Evolutionary conservation across 202 grass and related monocot species (phyloP), one percentile per base, ranked within the genome.

Genomic region (Zizania palustris): DNA sequence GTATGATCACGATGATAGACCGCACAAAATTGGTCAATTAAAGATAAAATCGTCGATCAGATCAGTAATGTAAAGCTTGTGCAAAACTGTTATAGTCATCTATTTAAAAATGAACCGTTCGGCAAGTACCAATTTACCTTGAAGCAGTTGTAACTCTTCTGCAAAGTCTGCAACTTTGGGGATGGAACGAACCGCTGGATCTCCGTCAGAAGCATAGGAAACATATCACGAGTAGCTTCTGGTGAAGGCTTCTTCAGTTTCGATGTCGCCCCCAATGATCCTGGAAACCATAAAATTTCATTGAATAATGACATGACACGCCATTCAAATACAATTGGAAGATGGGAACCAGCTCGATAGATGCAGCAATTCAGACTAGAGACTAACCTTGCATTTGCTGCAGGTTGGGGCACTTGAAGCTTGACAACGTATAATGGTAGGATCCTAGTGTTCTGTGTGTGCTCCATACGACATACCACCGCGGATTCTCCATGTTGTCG

Each of bases 401-500:
- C 64, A 56, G 40, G 21, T 73, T 82, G 66, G 76, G 45, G 69
- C 67, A 86, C 73, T 87, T 98, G 84, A 91, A 98, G 81, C 87
- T n/a, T 98, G 35, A 98, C 80, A 19, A 98, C 75, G 84, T 83
- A 92, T 56, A 95, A 91, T 2, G 95, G 89, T 12, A 90, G 82
- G 45, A 95, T 86, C 69, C 90, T 93, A 0, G 85, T 90, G 77
- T 98, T 92, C 91, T 92, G 71, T 92, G 69, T 39, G 65, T 90
- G 73, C 75, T 80, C 95, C 95, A 95, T 12, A 98, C 77, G 22
- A 98, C 13, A 75, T 98, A 98, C 91, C 89, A 92, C 51, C 43
- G 72, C 0, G 95, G 95, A 20, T 83, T 90, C n/a, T 36, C 67
- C 9, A 79, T 33, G 66, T 85, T 78, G 49, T 98, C 95, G 50